Evolutionary conservation across 768 basidiomycete species (phyloP), one percentile per base, ranked within the genome.

Genomic region (Wakefieldia striispora): DNA sequence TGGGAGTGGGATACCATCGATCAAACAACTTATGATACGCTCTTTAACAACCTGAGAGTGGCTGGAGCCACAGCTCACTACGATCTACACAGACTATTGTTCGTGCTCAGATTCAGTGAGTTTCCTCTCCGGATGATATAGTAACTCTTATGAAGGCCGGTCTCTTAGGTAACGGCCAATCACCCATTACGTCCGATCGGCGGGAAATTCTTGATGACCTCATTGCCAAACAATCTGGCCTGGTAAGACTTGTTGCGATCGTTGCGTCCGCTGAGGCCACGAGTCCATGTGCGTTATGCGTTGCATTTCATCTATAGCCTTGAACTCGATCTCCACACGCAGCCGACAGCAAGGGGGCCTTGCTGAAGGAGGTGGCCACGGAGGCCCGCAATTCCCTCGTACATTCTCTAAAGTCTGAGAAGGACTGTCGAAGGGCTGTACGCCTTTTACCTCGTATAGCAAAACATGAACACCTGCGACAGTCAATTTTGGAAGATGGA

Each of bases 1-100:
- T 58, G 57, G 57, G 57, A 56, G n/a, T n/a, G n/a, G 31, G 51
- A 47, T 23, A 46, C 55, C 6, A 50, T 56, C 38, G 55, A 58
- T 29, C 34, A 43, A 21, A 40, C 45, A 12, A 45, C 49, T 7
- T 52, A 52, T 6, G 14, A 16, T 31, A 49, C 35, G n/a, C 46
- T 58, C 13, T 47, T 58, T 21, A 23, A 53, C 31, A 39, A 50
- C 23, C 47, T 57, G 13, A 41, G 34, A n/a, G n/a, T n/a, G 14
- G 41, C 45, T 8, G 44, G 34, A 43, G 42, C 34, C 4, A 40
- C 45, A 3, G 51, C n/a, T n/a, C n/a, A 48, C 7, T 49, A 45
- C 31, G 50, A 56, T 38, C 42, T 58, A 1, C 55, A 58, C 46
- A 44, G 49, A 40, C 37, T 56, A 8, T 31, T 58, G 37, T 58